Evolutionary conservation across 257 asterid species (phyloP).

Genomic region (Penstemon eatonii): DNA sequence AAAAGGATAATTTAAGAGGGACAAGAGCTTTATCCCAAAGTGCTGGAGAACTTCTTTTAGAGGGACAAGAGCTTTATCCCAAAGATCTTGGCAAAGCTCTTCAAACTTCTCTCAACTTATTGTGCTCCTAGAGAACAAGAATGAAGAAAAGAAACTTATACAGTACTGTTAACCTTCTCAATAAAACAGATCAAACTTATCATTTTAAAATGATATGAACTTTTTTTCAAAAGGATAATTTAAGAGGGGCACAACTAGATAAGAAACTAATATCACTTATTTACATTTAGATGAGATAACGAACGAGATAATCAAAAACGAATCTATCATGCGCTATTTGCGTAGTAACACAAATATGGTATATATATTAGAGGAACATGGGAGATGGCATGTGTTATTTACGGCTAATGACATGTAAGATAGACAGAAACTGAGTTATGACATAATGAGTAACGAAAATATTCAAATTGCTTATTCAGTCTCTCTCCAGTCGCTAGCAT

Average conservation of each 20-base stretch:
- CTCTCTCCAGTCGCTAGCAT: background rate
- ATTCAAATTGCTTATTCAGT: slow-evolving; percentile 10
- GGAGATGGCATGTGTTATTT: background rate
- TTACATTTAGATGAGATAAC: slow-evolving; percentile 1
- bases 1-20: background rate
- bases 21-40: too few species aligned
- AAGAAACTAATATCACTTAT: slow-evolving; percentile 10
- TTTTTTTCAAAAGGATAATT: background rate
- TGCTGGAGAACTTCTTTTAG: slow-evolving; percentile 69
- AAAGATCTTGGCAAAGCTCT: slow-evolving; percentile 86
- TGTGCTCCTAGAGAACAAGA: slow-evolving; percentile 65
- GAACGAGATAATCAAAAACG: slow-evolving; percentile 4
- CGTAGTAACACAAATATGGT: background rate
- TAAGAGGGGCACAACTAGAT: slow-evolving; percentile 9
- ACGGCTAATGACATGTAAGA: too few species aligned
- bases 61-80: slow-evolving; percentile 88
- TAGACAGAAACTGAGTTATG: background rate
- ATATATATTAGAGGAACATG: background rate
- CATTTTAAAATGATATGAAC: too few species aligned
- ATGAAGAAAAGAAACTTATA: too few species aligned
- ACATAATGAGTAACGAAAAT: slow-evolving; percentile 7
- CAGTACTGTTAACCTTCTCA: too few species aligned
- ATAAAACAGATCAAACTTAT: too few species aligned
- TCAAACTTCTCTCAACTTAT: slow-evolving; percentile 94
- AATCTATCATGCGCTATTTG: background rate